Evolutionary conservation across 169 alveolate genomes (phyloP).

Genomic region (Perkinsus marinus): DNA sequence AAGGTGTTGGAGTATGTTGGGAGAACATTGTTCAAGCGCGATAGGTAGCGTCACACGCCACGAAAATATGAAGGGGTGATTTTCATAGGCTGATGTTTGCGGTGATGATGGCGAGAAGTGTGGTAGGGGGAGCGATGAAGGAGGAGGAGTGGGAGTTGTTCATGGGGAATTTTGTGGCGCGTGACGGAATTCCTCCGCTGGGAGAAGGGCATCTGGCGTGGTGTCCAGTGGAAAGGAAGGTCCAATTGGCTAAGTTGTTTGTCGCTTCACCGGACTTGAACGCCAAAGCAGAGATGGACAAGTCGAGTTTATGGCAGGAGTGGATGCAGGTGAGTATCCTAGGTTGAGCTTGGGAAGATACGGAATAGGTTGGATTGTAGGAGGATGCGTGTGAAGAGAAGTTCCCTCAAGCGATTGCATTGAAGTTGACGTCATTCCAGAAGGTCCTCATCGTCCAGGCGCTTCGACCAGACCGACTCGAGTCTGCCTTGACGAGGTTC

Average conservation of each 20-base stretch:
- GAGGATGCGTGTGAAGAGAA: slow-evolving; percentile 38
- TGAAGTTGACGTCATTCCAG: slow-evolving; percentile 58
- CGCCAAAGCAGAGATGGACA: slow-evolving; percentile 35
- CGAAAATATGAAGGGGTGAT: background rate
- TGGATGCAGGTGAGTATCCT: slow-evolving; percentile 38
- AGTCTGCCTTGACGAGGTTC: slow-evolving; percentile 60
- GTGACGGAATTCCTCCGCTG: slow-evolving; percentile 23
- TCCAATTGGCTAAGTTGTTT: slow-evolving; percentile 45
- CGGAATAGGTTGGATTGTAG: background rate
- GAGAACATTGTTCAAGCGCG: slow-evolving; percentile 69
- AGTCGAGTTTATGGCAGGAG: slow-evolving; percentile 10
- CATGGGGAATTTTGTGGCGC: slow-evolving; percentile 56
- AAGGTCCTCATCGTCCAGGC: slow-evolving; percentile 62
- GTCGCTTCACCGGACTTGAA: slow-evolving; percentile 49
- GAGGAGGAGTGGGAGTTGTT: slow-evolving; percentile 74
- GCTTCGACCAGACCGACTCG: slow-evolving; percentile 76
- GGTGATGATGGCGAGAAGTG: background rate
- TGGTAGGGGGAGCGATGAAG: slow-evolving; percentile 32
- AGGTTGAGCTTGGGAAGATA: slow-evolving; percentile 33
- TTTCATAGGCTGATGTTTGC: background rate
- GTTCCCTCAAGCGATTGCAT: slow-evolving; percentile 32
- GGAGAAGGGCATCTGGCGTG: slow-evolving; percentile 41
- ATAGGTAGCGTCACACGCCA: slow-evolving; percentile 28
- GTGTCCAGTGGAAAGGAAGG: slow-evolving; percentile 62
- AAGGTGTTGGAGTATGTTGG: slow-evolving; percentile 45